Evolutionary conservation across 2,329 filamentous ascomycete species (phyloP).

Genomic region (Colletotrichum sp.): DNA sequence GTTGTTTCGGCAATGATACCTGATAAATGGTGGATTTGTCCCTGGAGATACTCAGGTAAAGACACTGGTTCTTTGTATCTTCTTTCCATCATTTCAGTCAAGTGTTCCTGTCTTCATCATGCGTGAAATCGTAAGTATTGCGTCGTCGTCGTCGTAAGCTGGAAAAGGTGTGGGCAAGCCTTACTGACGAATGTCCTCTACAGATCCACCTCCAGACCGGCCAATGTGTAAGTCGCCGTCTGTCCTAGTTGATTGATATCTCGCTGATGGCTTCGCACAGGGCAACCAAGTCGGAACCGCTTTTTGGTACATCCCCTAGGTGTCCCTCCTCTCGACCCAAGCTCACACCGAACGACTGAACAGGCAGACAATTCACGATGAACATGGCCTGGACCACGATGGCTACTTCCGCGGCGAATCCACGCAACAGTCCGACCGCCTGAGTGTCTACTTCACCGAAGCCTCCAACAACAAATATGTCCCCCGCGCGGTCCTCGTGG

Average conservation of each 20-base stretch:
- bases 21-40: not conserved
- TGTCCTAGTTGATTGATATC: not conserved
- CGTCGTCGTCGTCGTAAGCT: not conserved
- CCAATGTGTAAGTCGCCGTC: constrained; percentile 75
- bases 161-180: not conserved
- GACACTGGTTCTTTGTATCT: not conserved
- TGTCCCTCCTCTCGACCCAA: not conserved
- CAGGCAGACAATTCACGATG: constrained; percentile 81
- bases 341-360: constrained; percentile 39
- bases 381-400: constrained; percentile 96
- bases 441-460: constrained; percentile 99
- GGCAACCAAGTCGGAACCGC: constrained; percentile 99
- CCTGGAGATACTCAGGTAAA: not conserved
- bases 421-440: constrained; percentile 98
- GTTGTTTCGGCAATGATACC: not conserved
- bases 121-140: constrained; percentile 65
- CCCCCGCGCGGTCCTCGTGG: constrained; percentile 97
- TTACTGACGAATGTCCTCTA: constrained; percentile 58
- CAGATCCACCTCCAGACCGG: constrained; percentile 99
- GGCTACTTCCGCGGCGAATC: constrained; percentile 98
- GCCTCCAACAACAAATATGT: constrained; percentile 95
- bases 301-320: constrained; percentile 77
- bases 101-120: constrained; percentile 44
- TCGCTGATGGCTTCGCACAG: constrained; percentile 48
- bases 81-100: not conserved